Base-by-base conservation (phyloP, 2,329 filamentous ascomycete genomes). In the Colletotrichum sp. region DNA sequence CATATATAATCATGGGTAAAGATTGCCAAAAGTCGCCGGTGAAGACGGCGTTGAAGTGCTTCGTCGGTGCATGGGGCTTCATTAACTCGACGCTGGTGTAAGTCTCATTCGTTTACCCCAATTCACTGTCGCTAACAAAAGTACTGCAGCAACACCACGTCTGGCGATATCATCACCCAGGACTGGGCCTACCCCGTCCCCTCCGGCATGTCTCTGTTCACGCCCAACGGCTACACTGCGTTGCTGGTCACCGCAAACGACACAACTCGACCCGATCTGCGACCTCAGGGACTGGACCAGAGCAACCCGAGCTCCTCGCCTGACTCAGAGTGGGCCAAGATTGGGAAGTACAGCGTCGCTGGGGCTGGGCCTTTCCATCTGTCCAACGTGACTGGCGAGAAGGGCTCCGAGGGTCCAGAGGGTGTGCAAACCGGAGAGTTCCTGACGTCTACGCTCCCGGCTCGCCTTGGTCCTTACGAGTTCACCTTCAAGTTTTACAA, bases 61-160 rank as follows among this genome's bases (percentile, higher is more conserved):
- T 66, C 24, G 69, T 39, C 32, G 60, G 69, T 7, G 60, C 69
- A 13, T 71, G 60, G 69, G 60, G 69, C 6, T 71, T 71, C 24
- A 71, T 71, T 32, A 71, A 66, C 69, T 71, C 69, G 8, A 71
- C 69, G 13, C 15, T 71, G n/a, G 69, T 71, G 69, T 71, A 59
- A 59, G 69, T 28, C 30, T 26, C 10, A 0, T 3, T 2, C 60
- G 0, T 65, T 4, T 0, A 15, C 18, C 3, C 49, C 16, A 36
- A 36, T 24, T 12, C 26, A 57, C 28, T 5, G 6, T 21, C 6
- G 44, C 30, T 57, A 34, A 57, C 8, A 36, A 16, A 16, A 6
- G 8, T 5, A 3, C 12, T 18, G 5, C 30, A 71, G 69, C 12
- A 71, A 71, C 60, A 65, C 69, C 44, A 71, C 60, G 6, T 71